These are phyloP conservation scores for Rusavskia elegans DNA, from an alignment of 495 filamentous ascomycete genomes.

Conservation along the genomic window DNA sequence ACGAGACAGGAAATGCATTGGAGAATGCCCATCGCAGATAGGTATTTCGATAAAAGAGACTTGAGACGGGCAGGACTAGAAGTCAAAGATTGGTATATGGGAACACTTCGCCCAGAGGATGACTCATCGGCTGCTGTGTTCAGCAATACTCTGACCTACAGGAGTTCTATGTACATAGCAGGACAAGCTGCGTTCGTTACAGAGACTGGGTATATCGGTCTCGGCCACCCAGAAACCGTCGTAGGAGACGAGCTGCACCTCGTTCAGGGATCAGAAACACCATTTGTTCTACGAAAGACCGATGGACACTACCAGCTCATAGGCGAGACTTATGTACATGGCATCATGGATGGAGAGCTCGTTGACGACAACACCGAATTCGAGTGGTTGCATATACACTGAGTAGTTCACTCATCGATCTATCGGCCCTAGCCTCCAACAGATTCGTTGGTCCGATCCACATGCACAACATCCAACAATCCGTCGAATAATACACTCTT, in stretches of 20 bases:
- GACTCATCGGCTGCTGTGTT: neutral
- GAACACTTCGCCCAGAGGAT: neutral
- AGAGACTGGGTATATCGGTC: neutral
- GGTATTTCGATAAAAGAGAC: neutral
- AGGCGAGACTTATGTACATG: conserved; percentile 17
- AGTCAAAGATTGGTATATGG: neutral
- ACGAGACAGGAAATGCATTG: neutral
- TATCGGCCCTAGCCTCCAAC: no score
- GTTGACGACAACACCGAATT: neutral
- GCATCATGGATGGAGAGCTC: conserved; percentile 17
- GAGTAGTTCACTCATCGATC: neutral
- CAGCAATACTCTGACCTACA: neutral
- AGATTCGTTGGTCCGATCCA: no score
- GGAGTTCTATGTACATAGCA: neutral
- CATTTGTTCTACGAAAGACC: neutral
- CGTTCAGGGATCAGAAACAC: neutral
- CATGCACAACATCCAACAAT: no score
- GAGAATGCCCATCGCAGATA: neutral
- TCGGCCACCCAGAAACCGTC: neutral
- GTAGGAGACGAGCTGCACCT: neutral
- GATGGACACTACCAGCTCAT: conserved; percentile 6
- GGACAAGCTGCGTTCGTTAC: neutral
- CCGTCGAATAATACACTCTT: no score
- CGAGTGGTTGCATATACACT: neutral
- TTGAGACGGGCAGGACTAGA: neutral